Evolutionary conservation across 139 green algal genomes (phyloP), one percentile per base, ranked within the genome.

Genomic region (Deuterostichococcus epilithicus): DNA sequence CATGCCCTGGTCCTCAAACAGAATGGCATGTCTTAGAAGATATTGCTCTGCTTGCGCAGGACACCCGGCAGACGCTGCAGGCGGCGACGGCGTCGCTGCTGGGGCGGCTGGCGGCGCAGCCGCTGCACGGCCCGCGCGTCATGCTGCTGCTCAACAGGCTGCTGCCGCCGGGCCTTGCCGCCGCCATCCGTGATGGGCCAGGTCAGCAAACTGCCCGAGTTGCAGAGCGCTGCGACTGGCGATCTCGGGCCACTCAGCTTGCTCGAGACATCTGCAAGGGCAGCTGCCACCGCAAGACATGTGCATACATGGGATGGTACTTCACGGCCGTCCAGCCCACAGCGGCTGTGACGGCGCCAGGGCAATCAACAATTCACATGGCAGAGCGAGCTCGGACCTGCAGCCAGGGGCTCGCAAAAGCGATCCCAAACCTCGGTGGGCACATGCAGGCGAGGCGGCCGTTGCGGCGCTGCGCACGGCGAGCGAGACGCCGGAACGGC

Each of bases 401-500:
- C n/a, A n/a, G n/a, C n/a, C n/a, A n/a, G n/a, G n/a, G n/a, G n/a
- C n/a, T n/a, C n/a, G n/a, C n/a, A n/a, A n/a, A n/a, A n/a, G 8
- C 42, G 13, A 52, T 52, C 42, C 13, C 10, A 8, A 23, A 52
- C 13, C 42, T 13, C 13, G 42, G 73, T 81, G 80, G 4, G 60
- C 42, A 23, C 10, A 28, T 28, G 52, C 84, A 1, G 78, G 76
- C 13, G 86, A 94, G n/a, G 78, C 74, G 0, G 88, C 76, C 5
- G 77, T 93, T 33, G 76, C 77, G 1, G 88, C 90, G 0, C 81
- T 94, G 60, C 73, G 38, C 25, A 67, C 86, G 44, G 45, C 72
- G 20, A 85, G 79, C 33, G 85, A 98, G 86, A 95, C 89, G 0
- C 93, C 93, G 0, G 93, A 97, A 83, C 85, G 86, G n/a, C 77